These are phyloP conservation scores for Plantago elongata DNA, from an alignment of 257 asterid genomes.

Conservation along the genomic window DNA sequence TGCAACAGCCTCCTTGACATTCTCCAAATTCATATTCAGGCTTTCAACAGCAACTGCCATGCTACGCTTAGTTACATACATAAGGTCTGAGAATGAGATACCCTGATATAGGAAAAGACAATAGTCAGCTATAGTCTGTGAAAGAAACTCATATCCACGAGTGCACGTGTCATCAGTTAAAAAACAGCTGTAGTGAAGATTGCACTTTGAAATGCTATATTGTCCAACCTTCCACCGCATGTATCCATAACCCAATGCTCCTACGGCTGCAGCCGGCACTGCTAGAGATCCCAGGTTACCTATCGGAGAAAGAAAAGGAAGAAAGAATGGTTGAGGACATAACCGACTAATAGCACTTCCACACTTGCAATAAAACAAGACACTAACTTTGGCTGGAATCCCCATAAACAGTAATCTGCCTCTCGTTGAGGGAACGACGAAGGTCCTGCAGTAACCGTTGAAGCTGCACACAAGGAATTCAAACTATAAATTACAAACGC, in stretches of 20 bases:
- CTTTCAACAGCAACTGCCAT: constrained; percentile 84
- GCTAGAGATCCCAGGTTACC: constrained; percentile 50
- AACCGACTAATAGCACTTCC: constrained; percentile 6
- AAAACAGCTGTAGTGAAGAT: not conserved
- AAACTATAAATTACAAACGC: not conserved
- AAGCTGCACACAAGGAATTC: constrained; percentile 37
- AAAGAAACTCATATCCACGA: not conserved
- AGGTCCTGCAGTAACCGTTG: constrained; percentile 74
- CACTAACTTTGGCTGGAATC: constrained; percentile 40
- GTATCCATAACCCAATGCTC: constrained; percentile 89
- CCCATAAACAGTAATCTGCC: constrained; percentile 66
- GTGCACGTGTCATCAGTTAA: constrained; percentile 6
- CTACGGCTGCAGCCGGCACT: constrained; percentile 70
- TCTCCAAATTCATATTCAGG: constrained; percentile 79
- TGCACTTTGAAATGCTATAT: constrained; percentile 6
- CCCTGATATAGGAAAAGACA: constrained; percentile 43
- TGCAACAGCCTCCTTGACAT: constrained; percentile 82
- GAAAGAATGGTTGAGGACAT: not conserved
- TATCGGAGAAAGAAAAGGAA: constrained; percentile 1
- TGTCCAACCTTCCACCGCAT: constrained; percentile 93
- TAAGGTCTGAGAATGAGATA: constrained; percentile 76
- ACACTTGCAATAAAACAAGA: not conserved
- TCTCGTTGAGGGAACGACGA: constrained; percentile 51
- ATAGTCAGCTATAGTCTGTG: no score
- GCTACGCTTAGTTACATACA: constrained; percentile 82